A percentile compares a stretch with the other conserved stretches of the same genome.
Evolutionary conservation across 106 monocot species (phyloP).

Genomic region (Dendrobium chrysotoxum): DNA sequence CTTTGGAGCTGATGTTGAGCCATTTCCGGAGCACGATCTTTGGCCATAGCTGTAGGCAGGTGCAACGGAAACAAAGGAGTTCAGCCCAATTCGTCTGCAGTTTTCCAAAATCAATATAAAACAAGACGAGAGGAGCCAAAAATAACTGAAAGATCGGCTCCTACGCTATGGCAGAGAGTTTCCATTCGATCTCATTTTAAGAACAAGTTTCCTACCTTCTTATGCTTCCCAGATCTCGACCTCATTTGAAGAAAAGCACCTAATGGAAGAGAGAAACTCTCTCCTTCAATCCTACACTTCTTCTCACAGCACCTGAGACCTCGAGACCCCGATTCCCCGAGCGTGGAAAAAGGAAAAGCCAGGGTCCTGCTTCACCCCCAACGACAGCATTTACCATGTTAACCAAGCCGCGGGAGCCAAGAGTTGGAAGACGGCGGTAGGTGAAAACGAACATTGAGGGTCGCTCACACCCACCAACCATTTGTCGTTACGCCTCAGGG

Average conservation of each 20-base stretch:
- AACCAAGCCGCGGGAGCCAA: too few relatives aligned
- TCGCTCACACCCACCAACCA: too few relatives aligned
- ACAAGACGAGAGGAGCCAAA: not conserved
- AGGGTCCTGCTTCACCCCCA: too few relatives aligned
- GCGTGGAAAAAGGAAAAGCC: too few relatives aligned
- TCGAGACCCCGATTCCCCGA: too few relatives aligned
- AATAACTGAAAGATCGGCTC: not conserved
- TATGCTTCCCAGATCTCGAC: not conserved
- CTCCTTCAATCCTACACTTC: too few relatives aligned
- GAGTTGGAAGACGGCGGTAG: too few relatives aligned
- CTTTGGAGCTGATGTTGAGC: conserved; percentile 76
- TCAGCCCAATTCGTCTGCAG: conserved; percentile 42
- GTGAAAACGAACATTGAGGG: too few relatives aligned
- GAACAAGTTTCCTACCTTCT: conserved; percentile 7
- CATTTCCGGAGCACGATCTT: conserved; percentile 80
- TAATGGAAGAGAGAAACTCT: too few relatives aligned
- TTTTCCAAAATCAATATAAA: not conserved
- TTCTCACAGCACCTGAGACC: too few relatives aligned
- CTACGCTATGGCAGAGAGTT: not conserved
- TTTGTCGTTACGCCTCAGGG: too few relatives aligned
- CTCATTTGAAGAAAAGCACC: not conserved
- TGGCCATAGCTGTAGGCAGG: conserved; percentile 65
- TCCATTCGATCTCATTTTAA: not conserved
- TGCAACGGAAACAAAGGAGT: conserved; percentile 32
- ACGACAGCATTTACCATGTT: too few relatives aligned